Evolutionary conservation across 2,329 filamentous ascomycete species (phyloP).

Genomic region (Huntiella abstrusa): DNA sequence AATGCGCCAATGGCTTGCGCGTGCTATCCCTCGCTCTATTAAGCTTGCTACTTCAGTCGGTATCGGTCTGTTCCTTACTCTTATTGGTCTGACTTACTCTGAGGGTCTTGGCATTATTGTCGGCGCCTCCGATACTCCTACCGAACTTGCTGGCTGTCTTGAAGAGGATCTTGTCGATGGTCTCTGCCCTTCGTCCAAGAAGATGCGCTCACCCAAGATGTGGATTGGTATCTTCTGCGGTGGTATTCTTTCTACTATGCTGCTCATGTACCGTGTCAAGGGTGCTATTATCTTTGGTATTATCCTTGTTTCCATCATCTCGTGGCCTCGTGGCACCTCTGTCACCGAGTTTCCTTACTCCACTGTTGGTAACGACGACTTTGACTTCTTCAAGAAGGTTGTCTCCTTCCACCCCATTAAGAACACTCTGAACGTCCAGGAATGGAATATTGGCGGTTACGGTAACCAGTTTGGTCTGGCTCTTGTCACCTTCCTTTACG

Average conservation of each 20-base stretch:
- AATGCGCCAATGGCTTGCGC: slow-evolving; percentile 73
- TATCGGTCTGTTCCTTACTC: slow-evolving; percentile 64
- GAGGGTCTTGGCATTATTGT: slow-evolving; percentile 67
- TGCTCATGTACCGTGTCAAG: slow-evolving; percentile 76
- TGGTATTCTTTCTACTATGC: slow-evolving; percentile 56
- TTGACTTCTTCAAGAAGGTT: slow-evolving; percentile 77
- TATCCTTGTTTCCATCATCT: slow-evolving; percentile 68
- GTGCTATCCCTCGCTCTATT: slow-evolving; percentile 65
- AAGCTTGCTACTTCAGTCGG: slow-evolving; percentile 75
- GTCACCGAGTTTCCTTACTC: slow-evolving; percentile 72
- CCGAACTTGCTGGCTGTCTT: slow-evolving; percentile 56
- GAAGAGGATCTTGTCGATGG: slow-evolving; percentile 23
- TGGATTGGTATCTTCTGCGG: slow-evolving; percentile 84
- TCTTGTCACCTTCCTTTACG: slow-evolving; percentile 60
- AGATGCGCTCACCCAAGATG: slow-evolving; percentile 70
- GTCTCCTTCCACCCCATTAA: slow-evolving; percentile 67
- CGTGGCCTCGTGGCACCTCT: slow-evolving; percentile 59
- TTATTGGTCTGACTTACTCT: slow-evolving; percentile 60
- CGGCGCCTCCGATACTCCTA: slow-evolving; percentile 46
- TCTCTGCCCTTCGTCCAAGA: slow-evolving; percentile 36
- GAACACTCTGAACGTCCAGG: slow-evolving; percentile 48
- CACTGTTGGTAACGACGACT: slow-evolving; percentile 44
- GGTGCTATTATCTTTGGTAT: slow-evolving; percentile 75
- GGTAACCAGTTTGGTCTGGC: slow-evolving; percentile 65
- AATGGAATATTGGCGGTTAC: slow-evolving; percentile 52